Percentiles rank a stretch among this genome's conserved stretches.
These are phyloP conservation scores for Saccharomycopsis sp. DNA, from an alignment of 805 yeast genomes.

Conservation along the genomic window DNA sequence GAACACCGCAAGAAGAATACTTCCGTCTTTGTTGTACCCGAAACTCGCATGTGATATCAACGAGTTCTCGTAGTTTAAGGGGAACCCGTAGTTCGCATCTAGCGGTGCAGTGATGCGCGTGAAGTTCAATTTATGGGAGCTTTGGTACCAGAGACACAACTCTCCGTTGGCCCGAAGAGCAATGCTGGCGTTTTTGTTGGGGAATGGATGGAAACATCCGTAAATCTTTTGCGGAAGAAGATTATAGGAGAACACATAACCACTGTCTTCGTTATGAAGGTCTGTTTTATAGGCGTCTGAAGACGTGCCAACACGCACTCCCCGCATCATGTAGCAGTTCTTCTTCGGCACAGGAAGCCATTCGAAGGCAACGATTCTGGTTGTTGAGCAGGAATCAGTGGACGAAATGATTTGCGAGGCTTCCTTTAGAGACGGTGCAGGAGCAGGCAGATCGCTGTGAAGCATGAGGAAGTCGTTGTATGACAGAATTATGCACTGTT, in stretches of 20 bases:
- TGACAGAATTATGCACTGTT: constrained; percentile 19
- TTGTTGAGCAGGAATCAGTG: constrained; percentile 13
- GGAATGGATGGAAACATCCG: constrained; percentile 63
- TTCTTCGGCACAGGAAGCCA: constrained; percentile 77
- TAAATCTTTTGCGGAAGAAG: constrained; percentile 52
- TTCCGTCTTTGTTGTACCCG: constrained; percentile 46
- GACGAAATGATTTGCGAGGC: background rate
- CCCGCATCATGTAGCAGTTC: constrained; percentile 53
- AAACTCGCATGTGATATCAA: constrained; percentile 37
- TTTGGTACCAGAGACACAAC: constrained; percentile 55
- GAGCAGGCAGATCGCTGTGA: constrained; percentile 30
- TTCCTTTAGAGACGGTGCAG: background rate
- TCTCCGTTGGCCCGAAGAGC: constrained; percentile 59
- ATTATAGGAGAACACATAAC: constrained; percentile 42
- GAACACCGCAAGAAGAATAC: constrained; percentile 37
- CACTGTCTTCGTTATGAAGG: constrained; percentile 25
- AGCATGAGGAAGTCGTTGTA: constrained; percentile 27
- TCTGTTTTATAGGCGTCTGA: constrained; percentile 13
- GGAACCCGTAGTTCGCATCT: constrained; percentile 23
- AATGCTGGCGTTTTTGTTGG: constrained; percentile 64
- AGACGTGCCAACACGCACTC: constrained; percentile 32
- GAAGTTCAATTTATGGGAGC: constrained; percentile 55
- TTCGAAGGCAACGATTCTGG: constrained; percentile 43
- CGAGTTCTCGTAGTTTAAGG: background rate
- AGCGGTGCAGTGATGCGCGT: constrained; percentile 32